Base-by-base conservation (phyloP, 1,284 basidiomycete species). In the Ceratobasidium sp. region DNA sequence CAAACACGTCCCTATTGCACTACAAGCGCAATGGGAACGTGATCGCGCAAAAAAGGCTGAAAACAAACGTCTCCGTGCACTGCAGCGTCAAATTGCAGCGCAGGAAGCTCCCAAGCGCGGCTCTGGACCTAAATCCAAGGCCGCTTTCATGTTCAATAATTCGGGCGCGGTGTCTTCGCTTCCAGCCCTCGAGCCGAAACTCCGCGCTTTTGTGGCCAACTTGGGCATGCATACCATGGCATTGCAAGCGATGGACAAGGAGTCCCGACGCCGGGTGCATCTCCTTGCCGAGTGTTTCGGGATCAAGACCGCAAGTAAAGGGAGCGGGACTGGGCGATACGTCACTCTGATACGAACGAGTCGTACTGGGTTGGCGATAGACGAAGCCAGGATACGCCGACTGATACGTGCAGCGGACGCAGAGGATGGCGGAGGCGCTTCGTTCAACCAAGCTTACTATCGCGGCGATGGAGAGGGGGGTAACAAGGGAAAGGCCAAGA, bases 21-120 rank as follows among this genome's bases (percentile, higher is more conserved):
- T 97, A 0, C 85, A 85, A 73, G 85, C 81, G 0, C 90, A 90
- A 75, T 96, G 94, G 94, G 86, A 88, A 73, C 85, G 85, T 64
- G 95, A 96, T 78, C 89, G 93, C 1, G 81, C 83, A 67, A 91
- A 88, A 81, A 97, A 96, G 80, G 92, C 92, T 0, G 88, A 88
- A 73, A 82, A 84, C 78, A 96, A 94, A 79, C 84, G 83, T 3
- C 83, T 85, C 46, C 87, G 93, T 3, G 85, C 84, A 1, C 77
- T 81, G 16, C 81, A 82, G 73, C 81, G 86, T 8, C 77, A 82
- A 28, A 79, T 80, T 2, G 87, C 84, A 28, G 85, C 85, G 30
- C 81, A 89, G 16, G 83, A 86, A 61, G 78, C 79, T 0, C 87
- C 86, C 6, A 64, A 69, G 48, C 58, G 74, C 36, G 72, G 72